Percentiles rank a stretch among this genome's conserved stretches.
These are phyloP conservation scores for Chytriomyces sp. DNA, from an alignment of 192 early-diverging fungal species.

Conservation along the genomic window DNA sequence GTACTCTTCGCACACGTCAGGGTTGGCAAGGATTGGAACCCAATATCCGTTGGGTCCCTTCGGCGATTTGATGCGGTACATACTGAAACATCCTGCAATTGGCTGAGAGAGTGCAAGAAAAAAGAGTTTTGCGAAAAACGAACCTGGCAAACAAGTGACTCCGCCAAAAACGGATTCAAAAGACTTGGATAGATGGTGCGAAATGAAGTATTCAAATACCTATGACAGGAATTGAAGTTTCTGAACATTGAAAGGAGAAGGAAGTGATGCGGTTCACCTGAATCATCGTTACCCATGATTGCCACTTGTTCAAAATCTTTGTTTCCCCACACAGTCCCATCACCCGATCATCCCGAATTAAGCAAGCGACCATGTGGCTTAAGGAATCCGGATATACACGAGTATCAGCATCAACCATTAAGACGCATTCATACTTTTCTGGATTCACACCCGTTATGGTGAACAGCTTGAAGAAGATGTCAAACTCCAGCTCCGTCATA, in stretches of 20 bases:
- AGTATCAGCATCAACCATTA: slow-evolving; percentile 92
- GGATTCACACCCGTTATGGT: slow-evolving; percentile 84
- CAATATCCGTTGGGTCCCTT: slow-evolving; percentile 42
- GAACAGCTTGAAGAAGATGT: slow-evolving; percentile 86
- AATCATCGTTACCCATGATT: slow-evolving; percentile 89
- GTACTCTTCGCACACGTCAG: slow-evolving; percentile 74
- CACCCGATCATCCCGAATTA: slow-evolving; percentile 81
- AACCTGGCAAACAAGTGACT: slow-evolving; percentile 95
- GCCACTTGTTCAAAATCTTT: slow-evolving; percentile 91
- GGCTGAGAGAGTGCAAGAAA: neutral
- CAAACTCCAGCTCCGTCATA: slow-evolving; percentile 86
- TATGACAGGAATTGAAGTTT: neutral
- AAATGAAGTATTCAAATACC: slow-evolving; percentile 98
- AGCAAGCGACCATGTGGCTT: slow-evolving; percentile 55
- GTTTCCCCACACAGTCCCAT: slow-evolving; percentile 97
- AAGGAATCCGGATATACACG: slow-evolving; percentile 61
- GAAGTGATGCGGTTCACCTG: slow-evolving; percentile 49
- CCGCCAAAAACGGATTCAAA: slow-evolving; percentile 98
- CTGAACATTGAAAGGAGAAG: neutral
- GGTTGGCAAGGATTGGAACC: slow-evolving; percentile 86
- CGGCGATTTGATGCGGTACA: slow-evolving; percentile 89
- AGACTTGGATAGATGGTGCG: slow-evolving; percentile 93
- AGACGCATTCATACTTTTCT: slow-evolving; percentile 68
- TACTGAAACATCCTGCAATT: slow-evolving; percentile 90
- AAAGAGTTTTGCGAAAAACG: slow-evolving; percentile 66